Conservation (phyloP, 164 flowering plant species). For the Nymphaea colorata region DNA sequence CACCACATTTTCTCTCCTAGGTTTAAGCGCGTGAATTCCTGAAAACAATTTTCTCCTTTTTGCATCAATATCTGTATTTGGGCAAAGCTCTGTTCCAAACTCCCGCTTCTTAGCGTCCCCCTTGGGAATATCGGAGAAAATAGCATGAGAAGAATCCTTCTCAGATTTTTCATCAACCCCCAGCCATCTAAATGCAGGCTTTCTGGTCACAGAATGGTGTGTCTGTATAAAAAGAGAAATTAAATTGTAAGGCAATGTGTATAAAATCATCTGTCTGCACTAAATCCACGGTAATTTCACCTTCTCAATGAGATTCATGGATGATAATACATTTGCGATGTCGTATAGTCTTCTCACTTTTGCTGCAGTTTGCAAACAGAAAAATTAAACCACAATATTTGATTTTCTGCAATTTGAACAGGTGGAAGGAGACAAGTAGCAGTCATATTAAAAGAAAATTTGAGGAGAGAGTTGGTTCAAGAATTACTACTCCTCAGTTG, state of each 20-base stretch:
- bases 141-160: background rate
- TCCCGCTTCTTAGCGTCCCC: slow-evolving; percentile 39
- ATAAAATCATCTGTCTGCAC: background rate
- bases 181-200: slow-evolving; percentile 90
- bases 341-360: slow-evolving; percentile 88
- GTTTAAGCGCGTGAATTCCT: slow-evolving; percentile 10
- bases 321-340: slow-evolving; percentile 92
- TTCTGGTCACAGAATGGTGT: slow-evolving; percentile 54
- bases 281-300: slow-evolving; percentile 21
- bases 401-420: background rate
- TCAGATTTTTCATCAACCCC: slow-evolving; percentile 32
- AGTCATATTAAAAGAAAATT: background rate
- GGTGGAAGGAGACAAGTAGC: background rate
- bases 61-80: slow-evolving; percentile 29
- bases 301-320: slow-evolving; percentile 93
- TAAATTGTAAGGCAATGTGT: background rate
- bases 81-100: slow-evolving; percentile 59
- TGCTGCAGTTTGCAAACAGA: slow-evolving; percentile 34
- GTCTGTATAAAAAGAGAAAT: slow-evolving; percentile 33
- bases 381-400: background rate
- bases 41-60: slow-evolving; percentile 36
- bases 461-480: background rate
- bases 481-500: slow-evolving; percentile 58
- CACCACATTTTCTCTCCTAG: background rate
- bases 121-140: background rate